Conservation (phyloP, 2,329 filamentous ascomycete species). For the Plectosphaerella plurivora region DNA sequence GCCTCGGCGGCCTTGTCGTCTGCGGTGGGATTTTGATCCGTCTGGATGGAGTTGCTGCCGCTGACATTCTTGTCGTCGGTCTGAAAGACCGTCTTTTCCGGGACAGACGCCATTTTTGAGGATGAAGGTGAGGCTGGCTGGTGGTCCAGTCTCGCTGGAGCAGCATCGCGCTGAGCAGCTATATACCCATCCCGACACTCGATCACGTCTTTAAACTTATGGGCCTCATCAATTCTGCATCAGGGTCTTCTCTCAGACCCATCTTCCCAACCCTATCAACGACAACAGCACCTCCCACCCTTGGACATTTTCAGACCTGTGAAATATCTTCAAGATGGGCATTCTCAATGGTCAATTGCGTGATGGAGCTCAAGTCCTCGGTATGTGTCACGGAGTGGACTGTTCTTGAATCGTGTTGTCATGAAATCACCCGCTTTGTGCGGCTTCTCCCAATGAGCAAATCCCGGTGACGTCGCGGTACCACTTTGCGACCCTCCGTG, state of each 20-base stretch:
- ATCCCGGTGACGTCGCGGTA: background rate
- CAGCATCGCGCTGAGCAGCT: background rate
- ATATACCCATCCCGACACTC: background rate
- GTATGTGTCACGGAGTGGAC: background rate
- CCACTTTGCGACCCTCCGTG: background rate
- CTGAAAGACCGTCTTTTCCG: conserved; percentile 8
- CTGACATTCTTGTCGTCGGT: conserved; percentile 8
- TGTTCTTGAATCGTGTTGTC: background rate
- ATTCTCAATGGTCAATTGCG: background rate
- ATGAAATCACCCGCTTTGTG: background rate
- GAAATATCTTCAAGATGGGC: background rate
- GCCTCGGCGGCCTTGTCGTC: conserved; percentile 7
- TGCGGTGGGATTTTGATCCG: conserved; percentile 5
- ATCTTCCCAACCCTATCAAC: background rate
- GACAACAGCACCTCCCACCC: background rate
- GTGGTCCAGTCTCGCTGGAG: background rate
- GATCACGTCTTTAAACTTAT: background rate
- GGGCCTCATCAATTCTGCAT: background rate
- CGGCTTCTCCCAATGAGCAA: background rate
- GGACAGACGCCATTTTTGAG: background rate
- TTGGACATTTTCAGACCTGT: background rate
- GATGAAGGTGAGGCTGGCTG: background rate
- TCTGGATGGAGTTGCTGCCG: conserved; percentile 10
- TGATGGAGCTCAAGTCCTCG: background rate
- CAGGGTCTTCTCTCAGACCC: background rate